A percentile compares a stretch with the other conserved stretches of the same genome.
phyloP scores from a whole-genome alignment of 2,329 filamentous ascomycete genomes.

The Epichloe sp. region DNA sequence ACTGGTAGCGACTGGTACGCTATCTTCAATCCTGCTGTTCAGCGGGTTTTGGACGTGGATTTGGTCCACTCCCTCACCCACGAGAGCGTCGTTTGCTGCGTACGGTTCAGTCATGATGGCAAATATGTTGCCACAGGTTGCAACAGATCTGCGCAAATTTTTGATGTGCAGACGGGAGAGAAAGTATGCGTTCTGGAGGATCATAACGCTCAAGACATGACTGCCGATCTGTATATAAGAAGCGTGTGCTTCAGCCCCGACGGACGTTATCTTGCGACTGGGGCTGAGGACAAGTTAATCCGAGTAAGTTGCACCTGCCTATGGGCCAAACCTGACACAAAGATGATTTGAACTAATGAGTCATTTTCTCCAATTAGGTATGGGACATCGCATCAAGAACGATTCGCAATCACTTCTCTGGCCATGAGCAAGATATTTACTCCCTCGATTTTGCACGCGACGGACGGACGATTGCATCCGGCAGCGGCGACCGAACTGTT shows the following conservation, averaged over 20 bases:
- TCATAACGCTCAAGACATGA: constrained; percentile 62
- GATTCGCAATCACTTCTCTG: constrained; percentile 88
- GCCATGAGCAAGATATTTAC: constrained; percentile 98
- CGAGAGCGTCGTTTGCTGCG: constrained; percentile 95
- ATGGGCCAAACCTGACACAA: neutral
- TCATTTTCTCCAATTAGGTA: constrained; percentile 42
- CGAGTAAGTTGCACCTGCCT: constrained; percentile 45
- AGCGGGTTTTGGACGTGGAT: constrained; percentile 82
- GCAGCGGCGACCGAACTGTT: constrained; percentile 87
- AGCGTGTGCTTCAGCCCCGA: constrained; percentile 99
- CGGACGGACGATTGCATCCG: constrained; percentile 86
- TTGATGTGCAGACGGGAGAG: constrained; percentile 76
- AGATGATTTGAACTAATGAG: constrained; percentile 6
- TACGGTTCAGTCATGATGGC: constrained; percentile 90
- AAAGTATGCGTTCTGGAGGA: constrained; percentile 88
- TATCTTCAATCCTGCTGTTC: constrained; percentile 87
- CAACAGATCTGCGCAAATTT: constrained; percentile 98
- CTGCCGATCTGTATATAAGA: constrained; percentile 89
- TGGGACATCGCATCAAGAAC: constrained; percentile 81
- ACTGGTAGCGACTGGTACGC: constrained; percentile 89
- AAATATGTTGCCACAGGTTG: constrained; percentile 94
- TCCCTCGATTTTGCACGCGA: constrained; percentile 90
- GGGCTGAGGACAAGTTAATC: constrained; percentile 95
- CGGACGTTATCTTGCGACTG: constrained; percentile 84
- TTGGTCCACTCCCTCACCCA: constrained; percentile 86